Conservation (phyloP, 2,329 filamentous ascomycete species). For the Lachnellula arida region DNA sequence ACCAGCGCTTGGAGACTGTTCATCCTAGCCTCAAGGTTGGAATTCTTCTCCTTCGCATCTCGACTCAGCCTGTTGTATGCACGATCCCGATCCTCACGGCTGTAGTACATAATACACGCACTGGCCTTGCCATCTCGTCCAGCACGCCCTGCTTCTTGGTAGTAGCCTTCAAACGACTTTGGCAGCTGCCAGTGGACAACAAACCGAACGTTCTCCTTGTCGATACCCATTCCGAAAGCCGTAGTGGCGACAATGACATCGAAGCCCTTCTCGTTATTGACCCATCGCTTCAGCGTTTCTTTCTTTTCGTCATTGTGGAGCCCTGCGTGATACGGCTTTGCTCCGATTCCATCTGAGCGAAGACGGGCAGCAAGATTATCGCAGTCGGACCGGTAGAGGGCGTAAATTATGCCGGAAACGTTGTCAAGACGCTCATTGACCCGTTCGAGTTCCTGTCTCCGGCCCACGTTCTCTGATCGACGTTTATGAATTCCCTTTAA, state of each 20-base stretch:
- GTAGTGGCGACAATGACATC: constrained; percentile 94
- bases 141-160: constrained; percentile 90
- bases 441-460: constrained; percentile 53
- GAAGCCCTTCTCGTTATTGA: constrained; percentile 68
- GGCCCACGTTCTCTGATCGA: constrained; percentile 51
- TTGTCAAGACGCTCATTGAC: constrained; percentile 53
- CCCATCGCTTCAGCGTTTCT: constrained; percentile 66
- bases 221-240: constrained; percentile 96
- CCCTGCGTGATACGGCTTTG: constrained; percentile 68
- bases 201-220: constrained; percentile 91
- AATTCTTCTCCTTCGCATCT: constrained; percentile 40
- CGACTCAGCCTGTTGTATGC: constrained; percentile 52
- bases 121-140: constrained; percentile 85
- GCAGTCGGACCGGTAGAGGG: constrained; percentile 68
- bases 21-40: constrained; percentile 47
- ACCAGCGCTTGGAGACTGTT: constrained; percentile 66
- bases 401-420: constrained; percentile 77
- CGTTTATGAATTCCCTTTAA: constrained; percentile 68
- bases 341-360: constrained; percentile 64
- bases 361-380: constrained; percentile 64
- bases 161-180: constrained; percentile 92
- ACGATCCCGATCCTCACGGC: constrained; percentile 77
- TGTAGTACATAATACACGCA: constrained; percentile 87
- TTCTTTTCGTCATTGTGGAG: constrained; percentile 65
- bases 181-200: constrained; percentile 93